A percentile compares a stretch with the other conserved stretches of the same genome.
phyloP scores from a whole-genome alignment of 176 grass and related monocot species.

The Phoenix roebelenii region DNA sequence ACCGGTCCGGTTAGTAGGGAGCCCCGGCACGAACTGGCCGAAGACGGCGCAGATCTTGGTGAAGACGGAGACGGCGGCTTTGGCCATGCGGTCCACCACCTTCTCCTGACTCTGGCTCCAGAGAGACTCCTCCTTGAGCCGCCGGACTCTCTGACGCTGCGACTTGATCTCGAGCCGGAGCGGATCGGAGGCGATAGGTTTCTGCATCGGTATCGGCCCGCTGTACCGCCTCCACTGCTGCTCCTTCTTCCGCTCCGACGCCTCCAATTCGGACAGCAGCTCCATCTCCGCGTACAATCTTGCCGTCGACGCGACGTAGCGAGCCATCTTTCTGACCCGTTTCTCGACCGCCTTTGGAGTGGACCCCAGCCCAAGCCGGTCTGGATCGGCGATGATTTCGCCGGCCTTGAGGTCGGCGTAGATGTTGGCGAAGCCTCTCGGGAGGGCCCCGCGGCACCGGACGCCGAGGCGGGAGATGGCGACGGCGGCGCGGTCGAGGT shows the following conservation, averaged over 20 bases:
- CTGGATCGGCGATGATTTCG: constrained; percentile 23
- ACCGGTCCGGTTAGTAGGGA: constrained; percentile 21
- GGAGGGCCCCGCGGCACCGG: constrained; percentile 26
- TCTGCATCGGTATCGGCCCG: constrained; percentile 55
- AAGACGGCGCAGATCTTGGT: constrained; percentile 43
- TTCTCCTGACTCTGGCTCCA: constrained; percentile 43
- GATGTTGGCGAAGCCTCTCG: constrained; percentile 26
- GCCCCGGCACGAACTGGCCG: constrained; percentile 33
- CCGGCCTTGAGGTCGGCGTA: constrained; percentile 58
- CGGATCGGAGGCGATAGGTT: constrained; percentile 19
- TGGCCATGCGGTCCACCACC: constrained; percentile 51
- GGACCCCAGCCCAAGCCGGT: constrained; percentile 30
- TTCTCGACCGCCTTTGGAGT: constrained; percentile 20
- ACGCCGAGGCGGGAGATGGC: constrained; percentile 29
- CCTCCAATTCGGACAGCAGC: constrained; percentile 49
- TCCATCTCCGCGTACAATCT: constrained; percentile 72
- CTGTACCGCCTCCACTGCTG: constrained; percentile 51
- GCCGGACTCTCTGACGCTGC: constrained; percentile 39
- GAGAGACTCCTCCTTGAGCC: constrained; percentile 55
- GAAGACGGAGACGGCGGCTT: constrained; percentile 50
- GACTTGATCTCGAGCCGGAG: constrained; percentile 33
- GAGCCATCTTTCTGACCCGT: constrained; percentile 60
- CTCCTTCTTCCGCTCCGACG: constrained; percentile 51
- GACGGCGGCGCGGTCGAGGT: constrained; percentile 55
- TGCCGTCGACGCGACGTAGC: constrained; percentile 22